Evolutionary conservation across 1,284 basidiomycete species (phyloP).

Genomic region (Xerocomus nothofagi): DNA sequence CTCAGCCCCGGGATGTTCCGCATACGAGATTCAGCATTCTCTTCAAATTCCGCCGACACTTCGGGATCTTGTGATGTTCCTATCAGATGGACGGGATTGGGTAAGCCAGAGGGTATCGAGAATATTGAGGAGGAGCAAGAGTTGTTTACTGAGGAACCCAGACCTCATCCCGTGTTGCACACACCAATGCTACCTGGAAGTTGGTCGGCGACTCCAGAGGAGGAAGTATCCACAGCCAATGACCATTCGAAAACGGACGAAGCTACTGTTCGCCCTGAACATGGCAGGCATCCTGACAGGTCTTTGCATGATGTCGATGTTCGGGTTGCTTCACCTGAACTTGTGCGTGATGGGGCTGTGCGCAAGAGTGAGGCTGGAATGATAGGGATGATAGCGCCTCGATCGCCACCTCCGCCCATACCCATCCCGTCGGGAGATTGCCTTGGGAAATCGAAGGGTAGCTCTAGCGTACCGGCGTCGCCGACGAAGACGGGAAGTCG

Average conservation of each 20-base stretch:
- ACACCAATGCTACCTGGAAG: conserved; percentile 30
- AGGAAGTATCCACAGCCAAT: conserved; percentile 25
- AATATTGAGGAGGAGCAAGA: conserved; percentile 35
- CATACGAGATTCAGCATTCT: conserved; percentile 54
- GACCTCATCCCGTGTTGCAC: conserved; percentile 11
- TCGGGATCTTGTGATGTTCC: conserved; percentile 47
- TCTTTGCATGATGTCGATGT: conserved; percentile 49
- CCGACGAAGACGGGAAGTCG: conserved; percentile 38
- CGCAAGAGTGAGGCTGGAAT: conserved; percentile 57
- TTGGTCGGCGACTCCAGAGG: conserved; percentile 31
- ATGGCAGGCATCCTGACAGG: conserved; percentile 33
- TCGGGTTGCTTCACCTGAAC: conserved; percentile 48
- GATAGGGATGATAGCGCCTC: conserved; percentile 45
- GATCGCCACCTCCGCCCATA: conserved; percentile 26
- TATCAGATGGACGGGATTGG: conserved; percentile 52
- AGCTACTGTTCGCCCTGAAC: conserved; percentile 32
- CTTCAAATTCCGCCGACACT: conserved; percentile 40
- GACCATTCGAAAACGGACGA: conserved; percentile 34
- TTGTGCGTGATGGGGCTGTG: conserved; percentile 38
- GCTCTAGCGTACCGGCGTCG: conserved; percentile 31
- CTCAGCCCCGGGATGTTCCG: conserved; percentile 48
- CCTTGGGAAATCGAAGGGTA: conserved; percentile 23
- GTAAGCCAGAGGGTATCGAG: conserved; percentile 35
- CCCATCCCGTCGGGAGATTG: conserved; percentile 31
- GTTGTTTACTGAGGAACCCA: conserved; percentile 26